Base-by-base conservation (phyloP, 768 basidiomycete species). In the Leccinum subgranulosum region DNA sequence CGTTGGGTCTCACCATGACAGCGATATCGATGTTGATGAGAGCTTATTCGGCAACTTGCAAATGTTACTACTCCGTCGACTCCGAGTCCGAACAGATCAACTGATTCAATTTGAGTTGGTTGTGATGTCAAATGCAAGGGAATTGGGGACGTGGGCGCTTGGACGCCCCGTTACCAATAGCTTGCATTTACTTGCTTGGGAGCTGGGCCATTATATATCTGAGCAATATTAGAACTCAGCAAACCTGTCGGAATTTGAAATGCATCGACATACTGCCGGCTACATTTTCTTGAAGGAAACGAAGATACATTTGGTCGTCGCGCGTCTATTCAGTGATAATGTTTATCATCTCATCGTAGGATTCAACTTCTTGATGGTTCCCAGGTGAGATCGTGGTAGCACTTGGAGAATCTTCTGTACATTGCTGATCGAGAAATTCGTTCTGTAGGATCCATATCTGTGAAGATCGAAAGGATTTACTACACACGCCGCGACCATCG, bases 311-410 rank as follows among this genome's bases (percentile, higher is more conserved):
- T 62, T 34, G 10, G 1, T 17, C 7, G 12, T 36, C 34, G 17
- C 36, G 36, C 17, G 9, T n/a, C 8, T 6, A 39, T 39, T n/a
- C 6, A 55, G 51, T 14, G 4, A 12, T 14, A 27, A 17, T 15
- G 7, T 23, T 17, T n/a, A 4, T 10, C 39, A 29, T 19, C 28
- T 23, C 17, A 31, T 57, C 36, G 4, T 27, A 84, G 85, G 85
- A 11, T 88, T 90, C 78, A 88, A 88, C 69, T 88, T 91, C 74
- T 77, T 88, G 60, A 89, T 70, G 88, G 88, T 14, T 86, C 84
- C 51, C 81, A 84, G 74, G 84, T 78, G 64, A 55, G 72, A 17
- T 17, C 46, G 17, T 9, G 11, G 12, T 6, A 47, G 23, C 27
- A 0, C 21, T 49, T 36, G 23, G 3, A 11, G n/a, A 28, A 21